Evolutionary conservation across 2,329 filamentous ascomycete genomes (phyloP).

Genomic region (Herpotrichia juniperi): DNA sequence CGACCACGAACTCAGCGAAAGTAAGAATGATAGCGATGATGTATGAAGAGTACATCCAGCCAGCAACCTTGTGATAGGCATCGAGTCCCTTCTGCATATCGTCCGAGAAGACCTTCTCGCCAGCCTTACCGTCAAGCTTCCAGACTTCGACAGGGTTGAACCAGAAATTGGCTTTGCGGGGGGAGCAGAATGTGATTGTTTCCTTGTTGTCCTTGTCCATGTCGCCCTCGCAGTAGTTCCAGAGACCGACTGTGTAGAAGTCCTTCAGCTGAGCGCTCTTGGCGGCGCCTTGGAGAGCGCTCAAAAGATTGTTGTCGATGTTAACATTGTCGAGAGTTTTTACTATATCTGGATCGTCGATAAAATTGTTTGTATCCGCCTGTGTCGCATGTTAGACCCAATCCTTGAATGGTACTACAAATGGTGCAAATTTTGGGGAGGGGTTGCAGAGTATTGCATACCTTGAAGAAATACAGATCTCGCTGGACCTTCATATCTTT

Average conservation of each 20-base stretch:
- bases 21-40: constrained; percentile 75
- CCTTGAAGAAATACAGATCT: constrained; percentile 61
- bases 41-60: constrained; percentile 85
- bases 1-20: constrained; percentile 73
- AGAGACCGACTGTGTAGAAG: constrained; percentile 81
- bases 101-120: constrained; percentile 64
- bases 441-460: constrained; percentile 57
- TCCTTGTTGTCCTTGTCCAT: constrained; percentile 59
- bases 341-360: constrained; percentile 52
- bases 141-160: constrained; percentile 72
- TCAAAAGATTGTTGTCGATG: constrained; percentile 46
- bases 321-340: constrained; percentile 31
- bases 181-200: constrained; percentile 67
- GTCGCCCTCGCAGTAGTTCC: constrained; percentile 80
- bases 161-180: constrained; percentile 77
- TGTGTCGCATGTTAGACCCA: constrained; percentile 24
- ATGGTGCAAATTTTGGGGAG: constrained; percentile 23
- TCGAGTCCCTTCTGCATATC: constrained; percentile 71
- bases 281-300: constrained; percentile 47
- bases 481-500: constrained; percentile 54
- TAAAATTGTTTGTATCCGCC: constrained; percentile 58
- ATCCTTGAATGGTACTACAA: background rate
- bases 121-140: constrained; percentile 62
- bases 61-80: constrained; percentile 73
- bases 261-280: constrained; percentile 64